Conservation (phyloP, 140 eudicot genomes). For the Anethum foeniculum region DNA sequence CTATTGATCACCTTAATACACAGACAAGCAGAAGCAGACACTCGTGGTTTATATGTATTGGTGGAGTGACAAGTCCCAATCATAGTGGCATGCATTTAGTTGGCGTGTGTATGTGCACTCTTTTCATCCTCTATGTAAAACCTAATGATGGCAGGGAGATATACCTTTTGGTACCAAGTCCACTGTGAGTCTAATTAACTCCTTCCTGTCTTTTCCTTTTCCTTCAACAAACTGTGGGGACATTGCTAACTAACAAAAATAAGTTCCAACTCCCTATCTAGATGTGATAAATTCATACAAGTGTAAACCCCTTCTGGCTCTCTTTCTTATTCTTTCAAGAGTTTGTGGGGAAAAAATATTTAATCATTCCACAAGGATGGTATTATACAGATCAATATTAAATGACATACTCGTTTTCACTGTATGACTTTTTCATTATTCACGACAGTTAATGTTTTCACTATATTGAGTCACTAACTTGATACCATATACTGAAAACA, state of each 20-base stretch:
- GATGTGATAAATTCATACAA: background rate
- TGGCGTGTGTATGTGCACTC: slow-evolving; percentile 21
- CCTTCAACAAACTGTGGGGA: slow-evolving; percentile 11
- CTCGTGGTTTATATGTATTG: background rate
- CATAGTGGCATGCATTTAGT: slow-evolving; percentile 33
- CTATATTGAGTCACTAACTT: background rate
- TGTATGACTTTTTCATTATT: background rate
- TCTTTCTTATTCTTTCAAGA: slow-evolving; percentile 10
- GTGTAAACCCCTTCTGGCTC: slow-evolving; percentile 1
- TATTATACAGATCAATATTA: background rate
- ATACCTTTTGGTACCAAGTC: slow-evolving; percentile 25
- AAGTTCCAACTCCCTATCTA: slow-evolving; percentile 1
- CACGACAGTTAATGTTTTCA: background rate
- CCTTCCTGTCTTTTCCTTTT: slow-evolving; percentile 22
- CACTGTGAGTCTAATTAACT: slow-evolving; percentile 30
- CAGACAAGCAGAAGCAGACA: background rate
- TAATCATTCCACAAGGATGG: background rate
- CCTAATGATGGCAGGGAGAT: slow-evolving; percentile 42
- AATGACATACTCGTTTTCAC: background rate
- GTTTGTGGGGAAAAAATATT: background rate
- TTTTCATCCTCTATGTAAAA: slow-evolving; percentile 17
- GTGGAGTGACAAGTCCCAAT: slow-evolving; percentile 16
- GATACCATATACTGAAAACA: background rate
- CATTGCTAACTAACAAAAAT: background rate
- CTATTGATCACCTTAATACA: background rate